Percentiles rank a stretch among this genome's conserved stretches.
phyloP scores from a whole-genome alignment of 202 grass and related monocot genomes.

The Panicum virgatum region DNA sequence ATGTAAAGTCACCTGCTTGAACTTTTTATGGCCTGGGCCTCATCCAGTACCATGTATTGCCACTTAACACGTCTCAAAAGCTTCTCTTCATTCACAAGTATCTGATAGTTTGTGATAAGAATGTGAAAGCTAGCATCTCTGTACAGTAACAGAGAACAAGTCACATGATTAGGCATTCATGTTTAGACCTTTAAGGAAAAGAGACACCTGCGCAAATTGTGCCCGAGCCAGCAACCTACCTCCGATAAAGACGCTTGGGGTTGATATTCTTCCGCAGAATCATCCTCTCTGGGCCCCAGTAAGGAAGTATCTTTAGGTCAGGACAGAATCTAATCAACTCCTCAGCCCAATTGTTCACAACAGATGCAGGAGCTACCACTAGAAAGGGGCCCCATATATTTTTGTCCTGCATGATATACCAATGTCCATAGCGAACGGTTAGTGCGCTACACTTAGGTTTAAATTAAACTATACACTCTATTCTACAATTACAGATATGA shows the following conservation, averaged over 20 bases:
- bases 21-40: conserved; percentile 99
- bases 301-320: conserved; percentile 98
- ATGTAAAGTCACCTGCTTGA: conserved; percentile 72
- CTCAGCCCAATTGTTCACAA: conserved; percentile 99
- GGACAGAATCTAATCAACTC: conserved; percentile 94
- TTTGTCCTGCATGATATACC: conserved; percentile 75
- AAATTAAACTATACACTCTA: conserved; percentile 17
- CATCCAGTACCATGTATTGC: conserved; percentile 99
- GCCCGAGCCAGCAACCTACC: conserved; percentile 41
- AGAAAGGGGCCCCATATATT: conserved; percentile 99
- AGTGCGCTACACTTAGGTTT: conserved; percentile 10
- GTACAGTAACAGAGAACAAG: conserved; percentile 28
- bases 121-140: conserved; percentile 98
- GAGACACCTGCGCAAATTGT: not conserved
- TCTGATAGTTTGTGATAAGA: conserved; percentile 98
- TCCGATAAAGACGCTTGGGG: conserved; percentile 90
- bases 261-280: conserved; percentile 97
- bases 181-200: conserved; percentile 9
- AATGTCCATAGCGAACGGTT: conserved; percentile 21
- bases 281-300: conserved; percentile 87
- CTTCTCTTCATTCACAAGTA: conserved; percentile 99
- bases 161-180: conserved; percentile 25
- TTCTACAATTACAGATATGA: not conserved
- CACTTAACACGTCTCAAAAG: conserved; percentile 94
- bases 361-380: conserved; percentile 98